Base-by-base conservation (phyloP, 2,329 filamentous ascomycete species). In the Trichoderma sp. region DNA sequence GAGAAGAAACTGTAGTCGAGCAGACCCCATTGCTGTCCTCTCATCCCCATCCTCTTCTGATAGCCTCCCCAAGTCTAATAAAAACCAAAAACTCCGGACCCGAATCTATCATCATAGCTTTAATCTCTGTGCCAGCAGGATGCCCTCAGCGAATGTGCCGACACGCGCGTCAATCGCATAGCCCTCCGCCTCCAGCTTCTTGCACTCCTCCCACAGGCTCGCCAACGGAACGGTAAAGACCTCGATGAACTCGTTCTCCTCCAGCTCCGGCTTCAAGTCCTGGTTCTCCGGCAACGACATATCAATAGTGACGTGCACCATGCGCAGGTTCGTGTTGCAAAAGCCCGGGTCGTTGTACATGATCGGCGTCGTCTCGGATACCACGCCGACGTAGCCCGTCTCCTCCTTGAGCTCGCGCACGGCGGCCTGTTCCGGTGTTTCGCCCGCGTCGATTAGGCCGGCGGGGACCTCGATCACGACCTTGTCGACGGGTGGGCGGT, bases 181-280 rank as follows among this genome's bases (percentile, higher is more conserved):
- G 0, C 93, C 93, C 74, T 93, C 84, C 2, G 83, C 82, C 77
- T 94, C 92, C 1, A 94, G 83, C 74, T 80, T 86, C 79, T 89
- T 88, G 78, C 90, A 90, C 77, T 92, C 89, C 0, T 85, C 85
- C 83, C 91, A 94, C 50, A 95, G 80, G 15, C 86, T 83, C 23
- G 81, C 83, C 57, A 95, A 78, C 6, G 90, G 90, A 8, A 93
- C 85, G 9, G 87, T 88, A 76, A 95, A 95, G 39, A 91, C 90
- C 79, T 95, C 92, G 77, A 95, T 95, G 78, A 94, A 95, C 81
- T 95, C 93, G 74, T 90, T 91, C 30, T 94, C 92, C 78, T 95
- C 92, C 7, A 95, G 84, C 77, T 92, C 83, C 0, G 92, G 90
- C 79, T 90, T 85, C 1, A 88, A 89, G 68, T 92, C 84, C 78